Evolutionary conservation across 805 yeast species (phyloP).

Genomic region (Candida schatavii): DNA sequence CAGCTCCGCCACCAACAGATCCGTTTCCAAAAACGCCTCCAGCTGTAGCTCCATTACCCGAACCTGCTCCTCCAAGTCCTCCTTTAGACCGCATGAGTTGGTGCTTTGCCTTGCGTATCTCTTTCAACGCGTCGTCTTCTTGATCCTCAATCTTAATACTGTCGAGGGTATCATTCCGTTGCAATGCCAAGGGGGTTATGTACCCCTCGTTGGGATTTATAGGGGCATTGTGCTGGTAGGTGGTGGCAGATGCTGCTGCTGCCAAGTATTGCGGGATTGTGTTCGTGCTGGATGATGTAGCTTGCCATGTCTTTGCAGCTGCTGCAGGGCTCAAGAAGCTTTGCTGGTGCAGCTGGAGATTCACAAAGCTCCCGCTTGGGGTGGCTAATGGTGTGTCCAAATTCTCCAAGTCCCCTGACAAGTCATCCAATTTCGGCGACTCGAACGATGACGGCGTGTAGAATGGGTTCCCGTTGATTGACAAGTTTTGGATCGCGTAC

Average conservation of each 20-base stretch:
- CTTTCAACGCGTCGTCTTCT: slow-evolving; percentile 43
- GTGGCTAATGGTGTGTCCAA: slow-evolving; percentile 23
- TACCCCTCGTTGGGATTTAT: slow-evolving; percentile 4
- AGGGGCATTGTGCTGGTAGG: slow-evolving; percentile 1
- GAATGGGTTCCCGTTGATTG: slow-evolving; percentile 24
- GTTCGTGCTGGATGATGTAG: slow-evolving; percentile 4
- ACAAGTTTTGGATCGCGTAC: background rate
- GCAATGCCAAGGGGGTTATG: slow-evolving; percentile 13
- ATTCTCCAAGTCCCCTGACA: slow-evolving; percentile 20
- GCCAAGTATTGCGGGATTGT: background rate
- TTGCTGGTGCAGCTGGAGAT: slow-evolving; percentile 1
- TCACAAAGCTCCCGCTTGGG: slow-evolving; percentile 9
- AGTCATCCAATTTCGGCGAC: slow-evolving; percentile 21
- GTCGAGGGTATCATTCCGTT: slow-evolving; percentile 27
- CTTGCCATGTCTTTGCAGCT: background rate
- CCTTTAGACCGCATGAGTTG: background rate
- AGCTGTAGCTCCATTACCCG: background rate
- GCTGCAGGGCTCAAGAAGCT: slow-evolving; percentile 5
- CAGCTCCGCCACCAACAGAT: too few species aligned
- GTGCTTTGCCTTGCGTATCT: slow-evolving; percentile 30
- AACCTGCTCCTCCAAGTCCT: slow-evolving; percentile 2
- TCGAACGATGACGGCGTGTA: slow-evolving; percentile 25
- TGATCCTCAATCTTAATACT: slow-evolving; percentile 35
- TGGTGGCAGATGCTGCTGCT: too few species aligned
- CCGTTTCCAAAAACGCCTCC: too few species aligned